Percentiles rank a stretch among this genome's conserved stretches.
phyloP scores from a whole-genome alignment of 1,284 basidiomycete genomes.

The Kwoniella shivajii region DNA sequence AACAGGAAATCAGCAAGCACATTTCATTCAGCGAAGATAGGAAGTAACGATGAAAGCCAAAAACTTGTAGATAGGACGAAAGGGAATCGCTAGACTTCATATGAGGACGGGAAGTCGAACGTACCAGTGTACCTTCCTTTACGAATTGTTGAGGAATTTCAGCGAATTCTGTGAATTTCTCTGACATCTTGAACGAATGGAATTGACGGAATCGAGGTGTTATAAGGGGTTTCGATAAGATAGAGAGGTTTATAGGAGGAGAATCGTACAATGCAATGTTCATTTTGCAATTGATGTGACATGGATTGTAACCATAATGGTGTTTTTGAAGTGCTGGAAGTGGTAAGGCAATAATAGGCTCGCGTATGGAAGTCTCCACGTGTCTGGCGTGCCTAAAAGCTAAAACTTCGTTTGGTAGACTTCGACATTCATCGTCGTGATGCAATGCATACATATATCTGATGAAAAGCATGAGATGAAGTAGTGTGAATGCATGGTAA shows the following conservation, averaged over 20 bases:
- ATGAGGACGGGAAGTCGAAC: slow-evolving; percentile 37
- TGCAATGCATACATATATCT: no score
- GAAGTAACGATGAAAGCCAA: no score
- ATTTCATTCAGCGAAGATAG: no score
- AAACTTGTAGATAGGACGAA: no score
- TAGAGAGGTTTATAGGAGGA: not conserved
- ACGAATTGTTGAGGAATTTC: slow-evolving; percentile 91
- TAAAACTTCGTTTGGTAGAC: no score
- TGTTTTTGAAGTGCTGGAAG: slow-evolving; percentile 6
- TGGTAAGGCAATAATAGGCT: no score
- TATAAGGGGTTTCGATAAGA: not conserved
- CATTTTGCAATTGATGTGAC: not conserved
- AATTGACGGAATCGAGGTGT: not conserved
- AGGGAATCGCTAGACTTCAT: no score
- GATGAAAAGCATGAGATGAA: not conserved
- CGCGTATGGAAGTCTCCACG: not conserved
- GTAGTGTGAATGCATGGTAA: not conserved
- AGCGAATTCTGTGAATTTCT: slow-evolving; percentile 81
- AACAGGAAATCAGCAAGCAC: slow-evolving; percentile 9
- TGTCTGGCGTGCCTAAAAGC: no score
- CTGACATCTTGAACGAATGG: slow-evolving; percentile 56
- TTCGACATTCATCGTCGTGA: no score
- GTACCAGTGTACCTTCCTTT: slow-evolving; percentile 88
- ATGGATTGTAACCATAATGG: not conserved
- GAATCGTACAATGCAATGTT: not conserved